A percentile compares a stretch with the other conserved stretches of the same genome.
phyloP scores from a whole-genome alignment of 352 stramenopile species.

The Pythium monospermum region DNA sequence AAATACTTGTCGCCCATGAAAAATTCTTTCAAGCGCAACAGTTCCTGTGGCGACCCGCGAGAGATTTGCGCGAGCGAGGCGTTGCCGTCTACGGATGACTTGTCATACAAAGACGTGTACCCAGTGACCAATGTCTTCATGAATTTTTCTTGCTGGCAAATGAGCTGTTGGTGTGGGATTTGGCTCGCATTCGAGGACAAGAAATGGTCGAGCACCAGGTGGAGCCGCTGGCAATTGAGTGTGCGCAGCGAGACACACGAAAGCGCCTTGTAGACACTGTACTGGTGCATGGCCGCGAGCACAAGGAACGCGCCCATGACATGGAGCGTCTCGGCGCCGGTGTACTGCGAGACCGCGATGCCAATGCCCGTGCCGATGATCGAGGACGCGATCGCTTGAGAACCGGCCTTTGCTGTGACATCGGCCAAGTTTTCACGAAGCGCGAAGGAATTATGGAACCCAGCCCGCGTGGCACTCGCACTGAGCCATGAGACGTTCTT shows the following conservation, averaged over 20 bases:
- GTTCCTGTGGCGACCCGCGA: conserved; percentile 28
- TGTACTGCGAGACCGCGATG: conserved; percentile 60
- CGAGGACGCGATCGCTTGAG: conserved; percentile 92
- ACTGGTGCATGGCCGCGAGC: conserved; percentile 45
- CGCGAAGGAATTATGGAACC: conserved; percentile 93
- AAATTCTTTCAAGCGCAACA: conserved; percentile 37
- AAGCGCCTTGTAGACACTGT: conserved; percentile 58
- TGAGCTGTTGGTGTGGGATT: conserved; percentile 19
- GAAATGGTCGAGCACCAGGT: conserved; percentile 49
- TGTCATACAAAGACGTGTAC: conserved; percentile 41
- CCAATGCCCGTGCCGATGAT: conserved; percentile 70
- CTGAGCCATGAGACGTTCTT: conserved; percentile 97
- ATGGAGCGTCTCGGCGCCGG: conserved; percentile 39
- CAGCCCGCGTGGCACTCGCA: conserved; percentile 89
- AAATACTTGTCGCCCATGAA: conserved; percentile 49
- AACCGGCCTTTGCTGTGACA: conserved; percentile 94
- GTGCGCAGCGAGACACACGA: conserved; percentile 54
- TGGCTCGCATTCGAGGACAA: conserved; percentile 15
- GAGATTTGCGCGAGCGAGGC: conserved; percentile 43
- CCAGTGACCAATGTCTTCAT: conserved; percentile 47
- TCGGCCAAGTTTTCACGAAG: conserved; percentile 91
- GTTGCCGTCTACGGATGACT: conserved; percentile 43
- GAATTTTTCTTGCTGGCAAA: conserved; percentile 52
- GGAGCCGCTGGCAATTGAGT: conserved; percentile 62
- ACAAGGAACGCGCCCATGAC: conserved; percentile 48